Base-by-base conservation (phyloP, 2,329 filamentous ascomycete species). In the Fusarium euwallaceae region DNA sequence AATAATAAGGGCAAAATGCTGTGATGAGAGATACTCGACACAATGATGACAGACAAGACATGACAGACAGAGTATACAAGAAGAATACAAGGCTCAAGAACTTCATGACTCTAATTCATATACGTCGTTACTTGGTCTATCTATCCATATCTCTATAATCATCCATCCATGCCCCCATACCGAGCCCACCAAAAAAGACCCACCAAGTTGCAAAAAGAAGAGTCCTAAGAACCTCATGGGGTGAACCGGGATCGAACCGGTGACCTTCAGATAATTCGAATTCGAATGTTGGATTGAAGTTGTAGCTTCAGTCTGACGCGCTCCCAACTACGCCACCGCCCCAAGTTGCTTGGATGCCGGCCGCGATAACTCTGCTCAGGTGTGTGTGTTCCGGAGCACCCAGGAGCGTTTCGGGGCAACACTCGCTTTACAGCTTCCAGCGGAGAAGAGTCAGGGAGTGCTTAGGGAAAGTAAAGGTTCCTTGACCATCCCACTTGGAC, bases 371-470 rank as follows among this genome's bases (percentile, higher is more conserved):
- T 9, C 14, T 17, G 16, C 22, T 34, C 17, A 45, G 34, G 39
- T 41, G 53, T n/a, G 17, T 12, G 20, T 43, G 37, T 39, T 20
- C 39, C 1, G 4, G 9, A 43, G 39, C 39, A 43, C 27, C 39
- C 16, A 11, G 24, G 24, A 27, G 24, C 48, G 27, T 27, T 4
- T 24, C 12, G 24, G 16, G 27, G 22, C 45, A 56, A 20, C 27
- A 27, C 22, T 8, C 22, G 22, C 14, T 29, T 32, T 72, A 79
- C 61, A 82, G 84, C 63, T 93, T 94, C 79, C 87, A 89, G 61
- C 88, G 85, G 76, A 95, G 80, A 82, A 95, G 83, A 4, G 92
- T 94, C 56, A 95, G 87, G 4, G 92, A 93, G 80, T 92, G 90
- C 84, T 91, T 94, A 1, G 87, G 86, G 82, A 95, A 95, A 3